These are phyloP conservation scores for Aureobasidium lini DNA, from an alignment of 2,329 filamentous ascomycete species.

Conservation along the genomic window DNA sequence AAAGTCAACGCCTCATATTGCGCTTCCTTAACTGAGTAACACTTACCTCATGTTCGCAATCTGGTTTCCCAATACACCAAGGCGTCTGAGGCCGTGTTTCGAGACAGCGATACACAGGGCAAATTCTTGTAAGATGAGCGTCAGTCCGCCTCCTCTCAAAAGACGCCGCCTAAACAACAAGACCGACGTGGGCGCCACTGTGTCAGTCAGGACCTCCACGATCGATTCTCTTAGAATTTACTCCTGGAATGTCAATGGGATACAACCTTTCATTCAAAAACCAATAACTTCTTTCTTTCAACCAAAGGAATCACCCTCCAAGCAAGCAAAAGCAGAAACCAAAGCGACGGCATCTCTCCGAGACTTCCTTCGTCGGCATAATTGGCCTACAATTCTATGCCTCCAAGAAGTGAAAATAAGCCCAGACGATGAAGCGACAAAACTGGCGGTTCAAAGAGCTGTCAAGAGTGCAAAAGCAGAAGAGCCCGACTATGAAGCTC, in stretches of 20 bases:
- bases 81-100: neutral
- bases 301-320: constrained; percentile 6
- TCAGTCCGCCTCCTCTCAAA: constrained; percentile 28
- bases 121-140: constrained; percentile 1
- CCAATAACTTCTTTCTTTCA: constrained; percentile 35
- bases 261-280: constrained; percentile 35
- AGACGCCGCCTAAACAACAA: constrained; percentile 16
- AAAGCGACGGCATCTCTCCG: constrained; percentile 28
- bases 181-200: neutral
- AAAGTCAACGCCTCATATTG: too few relatives aligned
- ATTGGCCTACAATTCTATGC: constrained; percentile 39
- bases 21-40: too few relatives aligned
- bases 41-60: too few relatives aligned
- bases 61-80: neutral
- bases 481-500: constrained; percentile 35
- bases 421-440: constrained; percentile 31
- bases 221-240: constrained; percentile 30
- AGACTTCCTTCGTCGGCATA: constrained; percentile 37
- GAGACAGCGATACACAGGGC: neutral
- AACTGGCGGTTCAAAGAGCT: constrained; percentile 33
- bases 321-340: neutral
- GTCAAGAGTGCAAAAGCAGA: constrained; percentile 22
- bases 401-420: constrained; percentile 46
- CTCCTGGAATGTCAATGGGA: constrained; percentile 45
- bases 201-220: neutral